Evolutionary conservation across 352 stramenopile genomes (phyloP).

Genomic region (Pythium rhizo-oryzae): DNA sequence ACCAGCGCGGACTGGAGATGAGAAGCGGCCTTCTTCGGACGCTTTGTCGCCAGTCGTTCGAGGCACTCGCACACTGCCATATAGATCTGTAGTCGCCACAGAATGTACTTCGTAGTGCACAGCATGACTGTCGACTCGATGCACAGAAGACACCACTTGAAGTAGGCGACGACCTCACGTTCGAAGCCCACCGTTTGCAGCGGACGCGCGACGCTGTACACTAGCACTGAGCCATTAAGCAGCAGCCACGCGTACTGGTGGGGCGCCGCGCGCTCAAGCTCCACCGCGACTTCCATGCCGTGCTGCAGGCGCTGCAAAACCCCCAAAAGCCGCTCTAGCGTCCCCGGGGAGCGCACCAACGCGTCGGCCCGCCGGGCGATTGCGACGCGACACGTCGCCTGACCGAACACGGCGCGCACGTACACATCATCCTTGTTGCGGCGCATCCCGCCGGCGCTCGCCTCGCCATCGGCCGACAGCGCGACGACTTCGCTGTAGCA

Average conservation of each 20-base stretch:
- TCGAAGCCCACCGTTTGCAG: conserved; percentile 54
- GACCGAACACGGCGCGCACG: conserved; percentile 47
- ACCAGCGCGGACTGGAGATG: conserved; percentile 42
- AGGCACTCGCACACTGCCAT: conserved; percentile 61
- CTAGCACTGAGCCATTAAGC: conserved; percentile 63
- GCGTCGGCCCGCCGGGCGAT: conserved; percentile 37
- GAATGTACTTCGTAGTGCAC: conserved; percentile 63
- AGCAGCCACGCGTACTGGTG: conserved; percentile 57
- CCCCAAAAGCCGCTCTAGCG: conserved; percentile 49
- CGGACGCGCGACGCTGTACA: conserved; percentile 56
- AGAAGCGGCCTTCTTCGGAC: conserved; percentile 21
- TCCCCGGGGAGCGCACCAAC: conserved; percentile 48
- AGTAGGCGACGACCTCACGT: conserved; percentile 50
- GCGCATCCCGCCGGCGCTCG: not conserved
- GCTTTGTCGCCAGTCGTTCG: conserved; percentile 43
- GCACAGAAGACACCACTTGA: conserved; percentile 67
- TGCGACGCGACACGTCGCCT: conserved; percentile 48
- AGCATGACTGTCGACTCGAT: conserved; percentile 58
- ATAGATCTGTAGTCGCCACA: conserved; percentile 68
- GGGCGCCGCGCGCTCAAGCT: conserved; percentile 36
- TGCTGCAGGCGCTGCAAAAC: conserved; percentile 40
- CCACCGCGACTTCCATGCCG: conserved; percentile 46
- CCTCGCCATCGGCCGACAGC: not conserved
- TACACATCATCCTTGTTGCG: conserved; percentile 24
- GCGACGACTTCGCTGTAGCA: conserved; percentile 51